phyloP scores from a whole-genome alignment of 768 basidiomycete genomes.

The Leccinum fibrillosum region DNA sequence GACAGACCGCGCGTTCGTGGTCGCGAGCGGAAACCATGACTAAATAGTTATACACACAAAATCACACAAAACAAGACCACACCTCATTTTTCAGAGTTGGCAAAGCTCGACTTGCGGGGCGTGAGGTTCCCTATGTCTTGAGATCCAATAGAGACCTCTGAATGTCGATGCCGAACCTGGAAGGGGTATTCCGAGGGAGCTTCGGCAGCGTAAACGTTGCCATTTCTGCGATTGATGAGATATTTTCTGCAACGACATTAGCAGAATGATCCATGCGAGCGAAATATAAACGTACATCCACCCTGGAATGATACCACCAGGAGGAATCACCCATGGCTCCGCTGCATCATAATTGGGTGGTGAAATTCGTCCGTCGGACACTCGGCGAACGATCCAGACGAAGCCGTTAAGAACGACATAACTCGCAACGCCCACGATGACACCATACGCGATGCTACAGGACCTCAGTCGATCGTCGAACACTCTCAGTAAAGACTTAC shows the following conservation, averaged over 20 bases:
- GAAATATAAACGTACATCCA: conserved; percentile 56
- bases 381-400: conserved; percentile 53
- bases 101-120: conserved; percentile 25
- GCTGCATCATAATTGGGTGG: conserved; percentile 63
- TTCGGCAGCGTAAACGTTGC: not conserved
- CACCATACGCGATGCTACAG: conserved; percentile 80
- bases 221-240: conserved; percentile 16
- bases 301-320: conserved; percentile 61
- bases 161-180: conserved; percentile 30
- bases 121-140: conserved; percentile 25
- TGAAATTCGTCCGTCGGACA: conserved; percentile 54
- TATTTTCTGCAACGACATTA: conserved; percentile 22
- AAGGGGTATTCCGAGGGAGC: conserved; percentile 27
- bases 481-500: conserved; percentile 35
- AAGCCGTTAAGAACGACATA: conserved; percentile 74
- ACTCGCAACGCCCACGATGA: conserved; percentile 73
- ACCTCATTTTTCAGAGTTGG: conserved; percentile 26
- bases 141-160: conserved; percentile 32
- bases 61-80: not conserved
- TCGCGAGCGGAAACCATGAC: conserved; percentile 9
- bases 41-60: conserved; percentile 6
- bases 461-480: not conserved
- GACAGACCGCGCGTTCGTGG: conserved; percentile 11
- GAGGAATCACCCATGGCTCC: conserved; percentile 71
- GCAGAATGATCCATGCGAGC: not conserved